Evolutionary conservation across 495 filamentous ascomycete genomes (phyloP).

Genomic region (Aspergillus panamensis): DNA sequence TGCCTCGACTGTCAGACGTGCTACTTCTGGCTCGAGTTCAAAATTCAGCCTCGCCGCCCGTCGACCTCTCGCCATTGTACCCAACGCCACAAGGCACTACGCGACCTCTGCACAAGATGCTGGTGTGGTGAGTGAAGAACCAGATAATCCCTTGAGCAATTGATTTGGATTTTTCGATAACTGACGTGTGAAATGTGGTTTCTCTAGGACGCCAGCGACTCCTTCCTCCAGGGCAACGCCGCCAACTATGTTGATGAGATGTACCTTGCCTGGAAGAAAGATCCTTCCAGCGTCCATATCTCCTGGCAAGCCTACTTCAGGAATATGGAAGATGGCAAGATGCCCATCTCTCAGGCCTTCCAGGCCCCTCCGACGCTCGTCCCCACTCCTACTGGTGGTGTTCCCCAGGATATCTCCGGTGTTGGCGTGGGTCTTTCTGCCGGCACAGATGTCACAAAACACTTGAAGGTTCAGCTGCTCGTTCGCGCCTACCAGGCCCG

Average conservation of each 20-base stretch:
- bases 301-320: constrained; percentile 99
- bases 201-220: constrained; percentile 77
- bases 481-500: constrained; percentile 97
- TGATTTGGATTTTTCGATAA: not conserved
- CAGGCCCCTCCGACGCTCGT: constrained; percentile 90
- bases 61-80: constrained; percentile 40
- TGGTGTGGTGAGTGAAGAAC: constrained; percentile 36
- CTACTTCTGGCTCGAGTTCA: constrained; percentile 38
- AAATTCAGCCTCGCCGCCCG: constrained; percentile 43
- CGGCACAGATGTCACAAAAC: constrained; percentile 85
- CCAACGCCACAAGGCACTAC: constrained; percentile 47
- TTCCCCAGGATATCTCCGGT: constrained; percentile 69
- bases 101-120: constrained; percentile 50
- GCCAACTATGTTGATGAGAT: constrained; percentile 99
- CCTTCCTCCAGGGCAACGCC: constrained; percentile 88
- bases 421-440: constrained; percentile 62
- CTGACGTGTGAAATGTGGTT: constrained; percentile 22
- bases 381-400: constrained; percentile 72
- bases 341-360: constrained; percentile 96
- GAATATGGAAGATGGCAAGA: constrained; percentile 97
- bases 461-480: constrained; percentile 96
- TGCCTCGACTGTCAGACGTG: constrained; percentile 41
- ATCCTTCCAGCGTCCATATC: constrained; percentile 89
- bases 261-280: constrained; percentile 95
- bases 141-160: no score